phyloP scores from a whole-genome alignment of 768 basidiomycete genomes.

The Leccinum subgranulosum region DNA sequence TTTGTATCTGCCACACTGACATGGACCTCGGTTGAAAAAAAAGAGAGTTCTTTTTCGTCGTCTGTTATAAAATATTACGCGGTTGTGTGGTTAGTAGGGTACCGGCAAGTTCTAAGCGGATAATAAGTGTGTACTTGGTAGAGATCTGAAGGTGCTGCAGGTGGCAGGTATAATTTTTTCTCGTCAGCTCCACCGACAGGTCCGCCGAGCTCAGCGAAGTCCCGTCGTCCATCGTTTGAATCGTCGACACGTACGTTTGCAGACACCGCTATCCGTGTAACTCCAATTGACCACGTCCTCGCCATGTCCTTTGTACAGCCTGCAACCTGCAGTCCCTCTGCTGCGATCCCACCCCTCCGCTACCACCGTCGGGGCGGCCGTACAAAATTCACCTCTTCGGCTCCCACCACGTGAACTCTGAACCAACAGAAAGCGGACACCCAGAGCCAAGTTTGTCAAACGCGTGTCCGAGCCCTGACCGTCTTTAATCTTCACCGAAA shows the following conservation, averaged over 20 bases:
- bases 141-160: constrained; percentile 28
- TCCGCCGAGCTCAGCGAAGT: constrained; percentile 38
- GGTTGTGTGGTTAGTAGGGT: not conserved
- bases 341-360: constrained; percentile 15
- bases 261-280: constrained; percentile 14
- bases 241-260: constrained; percentile 23
- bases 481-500: constrained; percentile 33
- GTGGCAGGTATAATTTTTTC: constrained; percentile 16
- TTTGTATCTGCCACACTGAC: constrained; percentile 19
- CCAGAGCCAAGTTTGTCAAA: constrained; percentile 34
- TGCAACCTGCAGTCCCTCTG: constrained; percentile 2
- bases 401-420: constrained; percentile 35
- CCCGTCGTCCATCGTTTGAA: constrained; percentile 13
- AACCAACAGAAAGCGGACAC: constrained; percentile 27
- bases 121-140: not conserved
- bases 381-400: constrained; percentile 27
- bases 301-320: constrained; percentile 20
- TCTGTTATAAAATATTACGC: not conserved
- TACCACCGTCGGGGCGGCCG: constrained; percentile 13
- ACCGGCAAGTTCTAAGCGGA: not conserved
- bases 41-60: too few relatives aligned
- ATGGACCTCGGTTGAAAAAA: too few relatives aligned
- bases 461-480: constrained; percentile 35
- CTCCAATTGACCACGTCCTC: constrained; percentile 23
- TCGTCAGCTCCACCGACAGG: constrained; percentile 23